Evolutionary conservation across 306 rosid species (phyloP), one percentile per base, ranked within the genome.

Genomic region (Trifolium pratense): DNA sequence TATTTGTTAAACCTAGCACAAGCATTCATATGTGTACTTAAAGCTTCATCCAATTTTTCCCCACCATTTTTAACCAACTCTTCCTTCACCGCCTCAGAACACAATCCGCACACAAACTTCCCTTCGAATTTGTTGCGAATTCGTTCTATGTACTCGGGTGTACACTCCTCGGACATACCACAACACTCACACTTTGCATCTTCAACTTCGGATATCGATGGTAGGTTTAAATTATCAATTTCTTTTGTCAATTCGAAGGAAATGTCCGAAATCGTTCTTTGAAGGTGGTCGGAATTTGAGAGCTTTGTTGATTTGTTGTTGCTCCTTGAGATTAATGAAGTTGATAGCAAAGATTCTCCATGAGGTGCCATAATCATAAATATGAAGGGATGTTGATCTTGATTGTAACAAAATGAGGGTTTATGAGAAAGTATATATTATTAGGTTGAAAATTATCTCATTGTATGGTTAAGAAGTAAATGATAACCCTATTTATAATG

Each of bases 151-250:
- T 91, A 95, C 86, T 90, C 96, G 0, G 79, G 85, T 14, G 99
- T 95, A 86, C 91, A 91, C 89, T 95, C 99, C 80, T 95, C 96
- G 25, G 83, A 76, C 96, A 95, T 95, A 3, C 99, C 97, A 46
- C 99, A 95, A 17, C 99, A 95, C 83, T 95, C 99, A 16, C 99
- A 95, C 79, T 80, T 89, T 0, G 93, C 97, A 40, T 95, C 84
- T 76, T 83, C 96, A 0, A 88, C 92, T 80, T 95, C 99, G 0
- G 91, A 88, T 18, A 90, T 83, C 1, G 97, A 52, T 6, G 90
- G 89, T 5, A 95, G 93, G 14, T 49, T 71, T 16, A 70, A 18
- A 5, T 82, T 78, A 5, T 78, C 83, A 1, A 83, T 34, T 68
- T 83, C 95, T 75, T 86, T 86, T 64, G 76, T 62, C 5, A 94